phyloP scores from a whole-genome alignment of 2,329 filamentous ascomycete genomes.

The Penicillium capsulatum region DNA sequence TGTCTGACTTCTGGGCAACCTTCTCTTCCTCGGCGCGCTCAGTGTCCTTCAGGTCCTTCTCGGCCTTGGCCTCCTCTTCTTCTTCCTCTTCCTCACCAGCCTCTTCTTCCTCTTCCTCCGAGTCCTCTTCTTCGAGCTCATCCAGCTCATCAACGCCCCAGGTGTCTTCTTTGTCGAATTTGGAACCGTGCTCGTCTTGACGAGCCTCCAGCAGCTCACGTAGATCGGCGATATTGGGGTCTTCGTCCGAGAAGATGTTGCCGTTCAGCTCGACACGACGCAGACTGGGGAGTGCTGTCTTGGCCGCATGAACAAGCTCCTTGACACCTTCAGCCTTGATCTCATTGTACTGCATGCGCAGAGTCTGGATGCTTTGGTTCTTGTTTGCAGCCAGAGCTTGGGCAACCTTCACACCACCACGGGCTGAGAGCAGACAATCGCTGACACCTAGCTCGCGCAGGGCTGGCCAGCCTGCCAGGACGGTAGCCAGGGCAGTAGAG shows the following conservation, averaged over 20 bases:
- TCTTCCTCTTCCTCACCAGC: constrained; percentile 67
- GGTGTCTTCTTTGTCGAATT: constrained; percentile 67
- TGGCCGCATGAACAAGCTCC: constrained; percentile 64
- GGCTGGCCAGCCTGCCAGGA: constrained; percentile 67
- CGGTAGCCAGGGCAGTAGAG: constrained; percentile 70
- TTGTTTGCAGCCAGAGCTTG: constrained; percentile 68
- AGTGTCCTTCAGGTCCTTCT: constrained; percentile 66
- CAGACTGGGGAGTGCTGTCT: constrained; percentile 66
- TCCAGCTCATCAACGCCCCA: constrained; percentile 84
- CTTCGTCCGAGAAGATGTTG: constrained; percentile 88
- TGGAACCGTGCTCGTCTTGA: constrained; percentile 63
- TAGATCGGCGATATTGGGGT: constrained; percentile 64
- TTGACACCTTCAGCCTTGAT: constrained; percentile 74
- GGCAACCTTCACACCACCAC: constrained; percentile 70
- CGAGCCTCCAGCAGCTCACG: constrained; percentile 69
- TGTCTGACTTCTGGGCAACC: constrained; percentile 68
- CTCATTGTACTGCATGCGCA: constrained; percentile 91
- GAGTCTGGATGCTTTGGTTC: constrained; percentile 72
- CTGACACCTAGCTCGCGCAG: constrained; percentile 82
- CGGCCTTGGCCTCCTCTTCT: constrained; percentile 51
- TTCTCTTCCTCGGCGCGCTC: constrained; percentile 56
- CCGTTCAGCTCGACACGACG: constrained; percentile 91
- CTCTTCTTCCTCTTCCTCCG: constrained; percentile 65
- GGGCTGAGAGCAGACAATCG: constrained; percentile 76
- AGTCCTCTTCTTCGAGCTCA: constrained; percentile 70